phyloP scores from a whole-genome alignment of 1,284 basidiomycete genomes.

The Pseudozyma tsukubaensis region DNA sequence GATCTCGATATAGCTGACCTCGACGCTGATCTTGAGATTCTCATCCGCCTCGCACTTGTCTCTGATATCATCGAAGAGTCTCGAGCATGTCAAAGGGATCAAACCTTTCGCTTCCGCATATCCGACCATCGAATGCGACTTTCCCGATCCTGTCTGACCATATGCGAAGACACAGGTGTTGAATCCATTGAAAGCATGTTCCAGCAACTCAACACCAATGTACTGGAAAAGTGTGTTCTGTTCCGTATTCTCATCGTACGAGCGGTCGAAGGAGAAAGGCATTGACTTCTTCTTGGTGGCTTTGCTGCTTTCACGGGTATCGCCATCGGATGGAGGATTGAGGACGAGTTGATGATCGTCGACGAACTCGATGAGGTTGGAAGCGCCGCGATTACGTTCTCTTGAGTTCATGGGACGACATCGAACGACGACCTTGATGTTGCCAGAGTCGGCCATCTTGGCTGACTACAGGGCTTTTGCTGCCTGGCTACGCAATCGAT shows the following conservation, averaged over 20 bases:
- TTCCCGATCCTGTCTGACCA: conserved; percentile 64
- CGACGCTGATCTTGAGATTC: conserved; percentile 84
- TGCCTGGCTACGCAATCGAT: neutral
- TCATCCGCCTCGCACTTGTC: conserved; percentile 75
- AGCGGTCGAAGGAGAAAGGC: conserved; percentile 64
- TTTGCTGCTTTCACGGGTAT: conserved; percentile 49
- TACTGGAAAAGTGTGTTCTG: conserved; percentile 88
- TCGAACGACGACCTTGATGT: conserved; percentile 67
- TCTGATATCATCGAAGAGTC: conserved; percentile 85
- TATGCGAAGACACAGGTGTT: conserved; percentile 76
- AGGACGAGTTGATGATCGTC: conserved; percentile 59
- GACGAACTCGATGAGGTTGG: conserved; percentile 59
- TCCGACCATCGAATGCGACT: conserved; percentile 50
- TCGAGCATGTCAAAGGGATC: conserved; percentile 92
- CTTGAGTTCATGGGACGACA: conserved; percentile 64
- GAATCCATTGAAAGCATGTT: conserved; percentile 95
- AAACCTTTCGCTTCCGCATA: conserved; percentile 95
- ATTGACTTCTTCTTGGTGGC: conserved; percentile 64
- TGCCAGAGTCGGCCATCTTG: conserved; percentile 64
- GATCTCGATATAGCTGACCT: conserved; percentile 97
- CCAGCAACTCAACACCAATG: conserved; percentile 90
- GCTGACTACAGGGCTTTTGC: neutral
- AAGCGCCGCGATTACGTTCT: conserved; percentile 58
- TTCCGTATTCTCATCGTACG: conserved; percentile 64
- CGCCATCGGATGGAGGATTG: conserved; percentile 51